A percentile compares a stretch with the other conserved stretches of the same genome.
Evolutionary conservation across 495 filamentous ascomycete genomes (phyloP).

Genomic region (Aspergillus nidulans): DNA sequence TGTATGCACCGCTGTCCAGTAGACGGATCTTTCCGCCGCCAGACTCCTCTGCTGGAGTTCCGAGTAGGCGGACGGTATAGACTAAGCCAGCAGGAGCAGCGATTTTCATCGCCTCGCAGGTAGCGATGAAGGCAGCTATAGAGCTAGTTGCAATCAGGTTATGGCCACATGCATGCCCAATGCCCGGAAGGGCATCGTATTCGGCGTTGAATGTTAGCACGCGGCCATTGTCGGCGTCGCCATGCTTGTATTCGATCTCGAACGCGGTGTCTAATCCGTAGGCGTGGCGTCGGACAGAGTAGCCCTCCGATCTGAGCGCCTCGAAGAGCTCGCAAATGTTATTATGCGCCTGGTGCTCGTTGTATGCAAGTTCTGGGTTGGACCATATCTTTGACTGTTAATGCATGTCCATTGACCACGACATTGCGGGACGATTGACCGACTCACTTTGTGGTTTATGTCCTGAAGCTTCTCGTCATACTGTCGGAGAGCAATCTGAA

Average conservation of each 20-base stretch:
- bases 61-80: conserved; percentile 34
- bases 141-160: conserved; percentile 44
- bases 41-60: conserved; percentile 40
- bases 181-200: conserved; percentile 47
- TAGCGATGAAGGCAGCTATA: conserved; percentile 39
- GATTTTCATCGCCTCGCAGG: conserved; percentile 27
- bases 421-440: background rate
- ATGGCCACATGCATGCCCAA: conserved; percentile 47
- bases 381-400: conserved; percentile 32
- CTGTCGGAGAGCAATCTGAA: conserved; percentile 25
- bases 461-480: conserved; percentile 34
- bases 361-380: conserved; percentile 53
- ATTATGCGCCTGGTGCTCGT: conserved; percentile 51
- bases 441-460: conserved; percentile 45
- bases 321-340: conserved; percentile 45
- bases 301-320: conserved; percentile 22
- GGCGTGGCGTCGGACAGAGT: conserved; percentile 36
- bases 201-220: conserved; percentile 55
- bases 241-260: conserved; percentile 48
- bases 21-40: conserved; percentile 46
- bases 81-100: conserved; percentile 5
- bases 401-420: background rate
- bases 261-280: conserved; percentile 55
- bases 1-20: conserved; percentile 47
- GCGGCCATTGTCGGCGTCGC: conserved; percentile 33